Evolutionary conservation across 2,329 filamentous ascomycete genomes (phyloP), one percentile per base, ranked within the genome.

Genomic region (Scleromitrula shiraiana): DNA sequence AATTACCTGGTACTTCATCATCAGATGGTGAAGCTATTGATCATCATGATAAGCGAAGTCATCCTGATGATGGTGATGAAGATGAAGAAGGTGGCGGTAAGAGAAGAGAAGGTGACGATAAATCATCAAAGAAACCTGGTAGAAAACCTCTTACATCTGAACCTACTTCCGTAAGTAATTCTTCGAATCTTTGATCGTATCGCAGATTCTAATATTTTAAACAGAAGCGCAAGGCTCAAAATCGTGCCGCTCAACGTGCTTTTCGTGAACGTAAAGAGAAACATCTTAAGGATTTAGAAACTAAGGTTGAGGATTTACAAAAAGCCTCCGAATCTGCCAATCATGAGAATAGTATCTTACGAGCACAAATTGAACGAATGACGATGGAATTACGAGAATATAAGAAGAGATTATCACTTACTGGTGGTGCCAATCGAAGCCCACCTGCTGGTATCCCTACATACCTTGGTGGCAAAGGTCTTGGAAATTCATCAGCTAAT

Each of bases 261-360:
- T 96, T 96, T 75, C 82, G 90, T 46, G 90, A 96, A 66, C 85
- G 90, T 54, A 96, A 96, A 69, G 90, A 96, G 67, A 91, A 86
- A 70, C 90, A 94, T 60, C 66, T 94, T 40, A 88, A 88, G 64
- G 85, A 90, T 56, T 75, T 94, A 2, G 89, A 95, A 68, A 84
- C 74, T 50, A 87, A 88, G 66, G 80, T 88, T 2, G 74, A 82
- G 37, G 81, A 86, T 62, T 67, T 88, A 10, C 85, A 95, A 64
- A 93, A 95, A 68, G 79, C 80, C 0, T 95, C 90, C 0, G 82
- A 94, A 61, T 77, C 80, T 29, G 77, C 89, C 46, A 94, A 83
- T 64, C 82, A 88, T 57, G 90, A 97, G 66, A 98, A 98, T 62
- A 80, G 77, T 49, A 69, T 86, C 46, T 75, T 98, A 8, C 85